Evolutionary conservation across 345 rosid species (phyloP).

Genomic region (Zanthoxylum bungeanum): DNA sequence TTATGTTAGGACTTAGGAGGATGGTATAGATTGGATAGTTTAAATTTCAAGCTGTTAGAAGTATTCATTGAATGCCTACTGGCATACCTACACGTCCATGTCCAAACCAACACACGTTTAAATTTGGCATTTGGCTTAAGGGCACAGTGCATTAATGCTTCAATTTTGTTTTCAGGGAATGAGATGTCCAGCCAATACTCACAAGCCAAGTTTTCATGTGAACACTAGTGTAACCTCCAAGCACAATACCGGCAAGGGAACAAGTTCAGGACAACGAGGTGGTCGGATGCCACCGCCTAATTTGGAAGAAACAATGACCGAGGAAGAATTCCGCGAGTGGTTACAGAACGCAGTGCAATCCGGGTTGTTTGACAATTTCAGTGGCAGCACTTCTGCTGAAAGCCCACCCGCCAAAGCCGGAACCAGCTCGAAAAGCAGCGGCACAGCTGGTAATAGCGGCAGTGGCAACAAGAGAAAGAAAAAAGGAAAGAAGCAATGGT

Average conservation of each 20-base stretch:
- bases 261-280: conserved; percentile 60
- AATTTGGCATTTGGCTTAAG: too few species aligned
- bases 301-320: conserved; percentile 82
- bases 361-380: conserved; percentile 62
- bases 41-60: background rate
- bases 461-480: conserved; percentile 64
- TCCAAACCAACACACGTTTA: background rate
- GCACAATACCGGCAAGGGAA: conserved; percentile 47
- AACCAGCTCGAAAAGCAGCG: conserved; percentile 34
- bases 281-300: conserved; percentile 52
- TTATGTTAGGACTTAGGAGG: too few species aligned
- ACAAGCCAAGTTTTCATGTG: conserved; percentile 97
- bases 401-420: conserved; percentile 43
- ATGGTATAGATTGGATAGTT: background rate
- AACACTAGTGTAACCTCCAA: conserved; percentile 67
- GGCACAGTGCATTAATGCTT: background rate
- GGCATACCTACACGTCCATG: background rate
- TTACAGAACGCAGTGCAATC: conserved; percentile 82
- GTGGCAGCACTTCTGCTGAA: conserved; percentile 27
- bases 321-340: conserved; percentile 86
- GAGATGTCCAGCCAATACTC: conserved; percentile 89
- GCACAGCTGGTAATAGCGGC: conserved; percentile 27
- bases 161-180: conserved; percentile 65
- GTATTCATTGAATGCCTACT: background rate
- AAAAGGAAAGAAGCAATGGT: conserved; percentile 83